A percentile compares a stretch with the other conserved stretches of the same genome.
Evolutionary conservation across 202 grass and related monocot genomes (phyloP).

Genomic region (Setaria italica): DNA sequence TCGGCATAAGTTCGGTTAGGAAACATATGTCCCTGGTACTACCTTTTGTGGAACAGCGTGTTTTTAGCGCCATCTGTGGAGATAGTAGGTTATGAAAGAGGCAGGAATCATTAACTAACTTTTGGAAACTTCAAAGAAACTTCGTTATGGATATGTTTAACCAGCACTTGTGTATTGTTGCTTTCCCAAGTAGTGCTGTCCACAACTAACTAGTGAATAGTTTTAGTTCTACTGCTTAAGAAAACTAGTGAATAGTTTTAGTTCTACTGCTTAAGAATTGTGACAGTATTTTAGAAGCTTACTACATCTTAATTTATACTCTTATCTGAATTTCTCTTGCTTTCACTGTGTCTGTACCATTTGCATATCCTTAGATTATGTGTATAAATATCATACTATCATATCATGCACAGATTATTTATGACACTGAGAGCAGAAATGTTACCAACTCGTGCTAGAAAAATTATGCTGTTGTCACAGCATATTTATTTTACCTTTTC

Average conservation of each 20-base stretch:
- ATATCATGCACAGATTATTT: neutral
- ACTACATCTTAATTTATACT: neutral
- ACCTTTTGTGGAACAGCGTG: conserved; percentile 15
- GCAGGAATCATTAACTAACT: neutral
- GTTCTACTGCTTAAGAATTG: neutral
- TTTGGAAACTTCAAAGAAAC: conserved; percentile 16
- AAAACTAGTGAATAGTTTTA: neutral
- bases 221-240: neutral
- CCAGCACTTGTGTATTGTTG: conserved; percentile 22
- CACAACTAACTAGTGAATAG: neutral
- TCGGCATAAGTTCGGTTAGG: neutral
- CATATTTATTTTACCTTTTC: neutral
- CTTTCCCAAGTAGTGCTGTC: conserved; percentile 6
- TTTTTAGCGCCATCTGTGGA: conserved; percentile 5
- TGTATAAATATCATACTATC: neutral
- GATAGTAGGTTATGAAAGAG: conserved; percentile 34
- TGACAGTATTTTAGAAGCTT: neutral
- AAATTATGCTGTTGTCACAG: neutral
- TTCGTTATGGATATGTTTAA: conserved; percentile 8
- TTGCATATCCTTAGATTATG: conserved; percentile 25
- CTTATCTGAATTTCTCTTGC: neutral
- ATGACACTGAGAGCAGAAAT: too few species aligned
- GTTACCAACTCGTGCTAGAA: neutral
- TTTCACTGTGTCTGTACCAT: neutral
- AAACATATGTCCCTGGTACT: neutral